Percentiles rank a stretch among this genome's conserved stretches.
phyloP scores from a whole-genome alignment of 2,329 filamentous ascomycete species.

The Pochonia chlamydosporia region DNA sequence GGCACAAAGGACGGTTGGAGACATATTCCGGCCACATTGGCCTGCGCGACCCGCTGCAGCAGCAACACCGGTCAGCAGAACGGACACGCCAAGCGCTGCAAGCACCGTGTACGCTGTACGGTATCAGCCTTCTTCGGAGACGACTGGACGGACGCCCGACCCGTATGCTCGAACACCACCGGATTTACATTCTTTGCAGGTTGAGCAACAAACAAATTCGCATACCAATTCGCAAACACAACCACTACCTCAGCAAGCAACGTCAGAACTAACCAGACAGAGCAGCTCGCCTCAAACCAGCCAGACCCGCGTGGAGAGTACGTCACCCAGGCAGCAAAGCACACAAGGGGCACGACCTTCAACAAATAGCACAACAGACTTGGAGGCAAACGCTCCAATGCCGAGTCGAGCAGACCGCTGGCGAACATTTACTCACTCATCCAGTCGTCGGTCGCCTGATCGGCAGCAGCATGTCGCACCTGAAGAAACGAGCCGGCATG shows the following conservation, averaged over 20 bases:
- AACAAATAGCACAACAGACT: slow-evolving; percentile 15
- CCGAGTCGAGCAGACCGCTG: slow-evolving; percentile 19
- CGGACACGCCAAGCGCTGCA: slow-evolving; percentile 57
- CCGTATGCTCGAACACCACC: slow-evolving; percentile 33
- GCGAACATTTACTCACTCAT: slow-evolving; percentile 13
- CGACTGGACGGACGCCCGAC: slow-evolving; percentile 41
- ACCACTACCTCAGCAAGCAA: slow-evolving; percentile 1
- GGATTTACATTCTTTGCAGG: slow-evolving; percentile 23
- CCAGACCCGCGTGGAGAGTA: slow-evolving; percentile 19
- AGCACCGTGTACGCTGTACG: slow-evolving; percentile 59
- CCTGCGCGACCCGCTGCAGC: slow-evolving; percentile 49
- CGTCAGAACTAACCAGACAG: slow-evolving; percentile 28
- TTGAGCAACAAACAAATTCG: not conserved
- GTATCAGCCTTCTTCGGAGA: slow-evolving; percentile 53
- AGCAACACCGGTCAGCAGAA: slow-evolving; percentile 53
- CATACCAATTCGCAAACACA: not conserved
- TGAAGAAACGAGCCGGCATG: slow-evolving; percentile 12
- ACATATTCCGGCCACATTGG: slow-evolving; percentile 47
- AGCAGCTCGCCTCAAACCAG: slow-evolving; percentile 24
- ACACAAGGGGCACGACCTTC: slow-evolving; percentile 16
- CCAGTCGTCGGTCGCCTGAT: not conserved
- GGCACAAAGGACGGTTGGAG: slow-evolving; percentile 22
- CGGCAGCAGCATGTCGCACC: not conserved
- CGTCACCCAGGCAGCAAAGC: slow-evolving; percentile 15
- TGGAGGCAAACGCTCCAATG: slow-evolving; percentile 20